These are phyloP conservation scores for Candida dajiaensis DNA, from an alignment of 805 yeast genomes.

Conservation along the genomic window DNA sequence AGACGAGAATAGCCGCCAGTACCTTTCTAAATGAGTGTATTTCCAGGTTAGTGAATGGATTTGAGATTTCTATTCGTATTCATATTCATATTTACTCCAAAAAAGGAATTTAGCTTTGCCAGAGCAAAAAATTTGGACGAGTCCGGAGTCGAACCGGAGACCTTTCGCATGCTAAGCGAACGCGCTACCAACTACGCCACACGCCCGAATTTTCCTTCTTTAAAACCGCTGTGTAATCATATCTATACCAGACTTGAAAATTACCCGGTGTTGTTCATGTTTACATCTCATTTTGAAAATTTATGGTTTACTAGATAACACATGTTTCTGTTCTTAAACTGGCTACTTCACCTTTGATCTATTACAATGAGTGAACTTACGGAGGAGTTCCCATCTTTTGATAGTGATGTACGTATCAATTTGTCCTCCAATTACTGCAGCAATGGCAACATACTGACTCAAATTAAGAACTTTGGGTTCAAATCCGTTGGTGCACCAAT, in stretches of 20 bases:
- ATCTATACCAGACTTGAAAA: too few species aligned
- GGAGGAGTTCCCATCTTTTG: slow-evolving; percentile 13
- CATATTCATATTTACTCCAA: too few species aligned
- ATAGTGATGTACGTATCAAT: slow-evolving; percentile 17
- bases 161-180: slow-evolving; percentile 76
- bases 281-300: neutral
- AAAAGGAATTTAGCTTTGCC: too few species aligned
- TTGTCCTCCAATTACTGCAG: too few species aligned
- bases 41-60: too few species aligned
- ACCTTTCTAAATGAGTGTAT: neutral
- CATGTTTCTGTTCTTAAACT: neutral
- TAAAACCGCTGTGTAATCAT: too few species aligned
- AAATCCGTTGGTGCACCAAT: slow-evolving; percentile 28
- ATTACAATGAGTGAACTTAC: slow-evolving; percentile 12
- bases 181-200: slow-evolving; percentile 85
- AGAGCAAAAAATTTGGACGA: slow-evolving; percentile 44
- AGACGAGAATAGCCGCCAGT: neutral
- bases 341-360: neutral
- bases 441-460: neutral
- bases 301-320: neutral
- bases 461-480: slow-evolving; percentile 37
- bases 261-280: neutral
- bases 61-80: too few species aligned
- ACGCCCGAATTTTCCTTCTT: slow-evolving; percentile 53
- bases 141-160: slow-evolving; percentile 75